A percentile compares a stretch with the other conserved stretches of the same genome.
These are phyloP conservation scores for Botryotinia convoluta DNA, from an alignment of 2,329 filamentous ascomycete species.

Conservation along the genomic window DNA sequence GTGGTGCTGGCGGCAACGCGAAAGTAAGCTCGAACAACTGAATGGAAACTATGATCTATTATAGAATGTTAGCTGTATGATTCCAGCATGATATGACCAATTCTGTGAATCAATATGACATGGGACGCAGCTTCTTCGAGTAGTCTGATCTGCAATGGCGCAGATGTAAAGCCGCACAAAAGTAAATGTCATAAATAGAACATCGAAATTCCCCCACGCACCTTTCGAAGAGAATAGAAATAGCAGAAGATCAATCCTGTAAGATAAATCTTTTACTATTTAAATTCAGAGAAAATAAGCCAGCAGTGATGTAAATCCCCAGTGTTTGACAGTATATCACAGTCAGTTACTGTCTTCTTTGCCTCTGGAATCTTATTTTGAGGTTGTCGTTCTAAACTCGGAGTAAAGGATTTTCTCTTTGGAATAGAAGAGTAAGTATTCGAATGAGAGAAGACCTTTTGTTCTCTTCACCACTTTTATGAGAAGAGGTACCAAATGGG, in stretches of 20 bases:
- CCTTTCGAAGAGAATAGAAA: conserved; percentile 12
- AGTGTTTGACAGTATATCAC: conserved; percentile 9
- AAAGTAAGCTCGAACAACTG: conserved; percentile 25
- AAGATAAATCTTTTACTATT: not conserved
- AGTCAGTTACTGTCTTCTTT: not conserved
- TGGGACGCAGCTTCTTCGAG: not conserved
- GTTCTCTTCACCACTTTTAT: not conserved
- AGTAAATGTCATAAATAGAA: not conserved
- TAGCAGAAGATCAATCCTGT: not conserved
- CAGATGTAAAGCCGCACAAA: conserved; percentile 14
- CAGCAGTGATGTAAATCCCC: conserved; percentile 1
- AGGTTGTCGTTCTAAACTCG: not conserved
- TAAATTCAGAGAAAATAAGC: not conserved
- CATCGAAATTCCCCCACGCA: conserved; percentile 9
- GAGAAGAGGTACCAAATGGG: not conserved
- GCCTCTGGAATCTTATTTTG: not conserved
- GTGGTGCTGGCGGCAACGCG: conserved; percentile 29
- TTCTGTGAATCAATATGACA: conserved; percentile 7
- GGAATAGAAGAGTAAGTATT: not conserved
- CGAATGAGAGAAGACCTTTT: not conserved
- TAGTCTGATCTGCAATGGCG: conserved; percentile 13
- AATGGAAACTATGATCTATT: conserved; percentile 13
- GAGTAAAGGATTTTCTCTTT: not conserved
- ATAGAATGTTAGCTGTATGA: conserved; percentile 18
- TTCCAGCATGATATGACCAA: conserved; percentile 18